These are phyloP conservation scores for Capronia americana DNA, from an alignment of 2,329 filamentous ascomycete species.

Conservation along the genomic window DNA sequence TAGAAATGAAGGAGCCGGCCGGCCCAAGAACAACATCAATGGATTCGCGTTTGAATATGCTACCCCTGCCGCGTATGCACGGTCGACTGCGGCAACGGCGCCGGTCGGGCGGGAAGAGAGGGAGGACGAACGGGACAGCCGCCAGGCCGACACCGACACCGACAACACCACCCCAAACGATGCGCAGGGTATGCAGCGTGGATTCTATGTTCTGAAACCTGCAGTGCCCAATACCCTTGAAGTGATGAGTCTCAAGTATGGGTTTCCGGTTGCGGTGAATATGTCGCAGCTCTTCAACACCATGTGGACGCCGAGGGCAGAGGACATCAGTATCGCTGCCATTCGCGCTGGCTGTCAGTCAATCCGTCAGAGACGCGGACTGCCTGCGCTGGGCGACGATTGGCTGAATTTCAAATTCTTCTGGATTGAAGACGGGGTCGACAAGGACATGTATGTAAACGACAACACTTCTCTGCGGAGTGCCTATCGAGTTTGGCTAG, in stretches of 20 bases:
- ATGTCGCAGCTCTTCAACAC: not conserved
- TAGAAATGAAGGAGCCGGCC: not conserved
- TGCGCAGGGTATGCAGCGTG: not conserved
- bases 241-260: slow-evolving; percentile 1
- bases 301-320: not conserved
- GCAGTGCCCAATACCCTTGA: slow-evolving; percentile 2
- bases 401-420: slow-evolving; percentile 2
- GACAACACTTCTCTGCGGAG: not conserved
- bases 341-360: not conserved
- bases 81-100: not conserved
- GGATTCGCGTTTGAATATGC: not conserved
- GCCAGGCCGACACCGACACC: not conserved
- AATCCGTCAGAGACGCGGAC: not conserved
- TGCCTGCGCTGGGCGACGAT: not conserved
- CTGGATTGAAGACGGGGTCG: not conserved
- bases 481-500: slow-evolving; percentile 5
- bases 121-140: not conserved
- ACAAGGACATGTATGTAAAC: not conserved
- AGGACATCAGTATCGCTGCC: not conserved
- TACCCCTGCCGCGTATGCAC: not conserved
- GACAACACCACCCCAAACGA: not conserved
- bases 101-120: not conserved
- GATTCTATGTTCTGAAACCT: slow-evolving; percentile 1
- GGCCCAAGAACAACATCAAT: not conserved
- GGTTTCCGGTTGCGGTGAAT: not conserved